Percentiles rank a stretch among this genome's conserved stretches.
These are phyloP conservation scores for Yarrowia deformans DNA, from an alignment of 805 yeast species.

Conservation along the genomic window DNA sequence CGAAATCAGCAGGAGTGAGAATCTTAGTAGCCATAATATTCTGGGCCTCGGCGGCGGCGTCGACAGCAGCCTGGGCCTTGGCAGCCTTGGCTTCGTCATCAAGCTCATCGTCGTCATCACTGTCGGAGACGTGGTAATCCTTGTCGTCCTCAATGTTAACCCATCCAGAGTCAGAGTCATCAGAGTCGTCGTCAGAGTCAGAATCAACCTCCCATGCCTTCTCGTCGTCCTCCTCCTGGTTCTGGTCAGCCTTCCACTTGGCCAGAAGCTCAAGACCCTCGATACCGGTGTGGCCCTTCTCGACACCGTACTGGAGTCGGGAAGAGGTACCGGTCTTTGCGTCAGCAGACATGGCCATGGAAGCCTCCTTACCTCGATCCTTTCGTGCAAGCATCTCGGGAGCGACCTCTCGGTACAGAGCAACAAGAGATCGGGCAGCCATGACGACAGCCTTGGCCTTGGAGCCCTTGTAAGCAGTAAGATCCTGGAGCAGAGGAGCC, in stretches of 20 bases:
- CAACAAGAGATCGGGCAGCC: conserved; percentile 89
- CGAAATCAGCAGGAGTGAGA: conserved; percentile 97
- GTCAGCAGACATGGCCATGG: conserved; percentile 71
- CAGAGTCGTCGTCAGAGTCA: conserved; percentile 55
- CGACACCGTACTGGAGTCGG: conserved; percentile 68
- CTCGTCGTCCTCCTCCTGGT: conserved; percentile 64
- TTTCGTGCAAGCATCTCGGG: conserved; percentile 92
- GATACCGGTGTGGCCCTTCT: conserved; percentile 70
- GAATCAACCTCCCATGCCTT: conserved; percentile 63
- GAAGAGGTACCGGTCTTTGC: conserved; percentile 45
- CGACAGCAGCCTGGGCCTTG: conserved; percentile 47
- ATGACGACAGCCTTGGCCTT: conserved; percentile 91
- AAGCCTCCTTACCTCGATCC: conserved; percentile 92
- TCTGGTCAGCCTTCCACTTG: conserved; percentile 75
- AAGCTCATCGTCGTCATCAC: conserved; percentile 54
- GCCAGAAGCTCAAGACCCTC: conserved; percentile 92
- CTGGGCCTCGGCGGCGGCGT: conserved; percentile 49
- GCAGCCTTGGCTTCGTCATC: conserved; percentile 45
- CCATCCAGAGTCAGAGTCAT: conserved; percentile 90
- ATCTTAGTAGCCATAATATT: conserved; percentile 75
- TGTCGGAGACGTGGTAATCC: conserved; percentile 65
- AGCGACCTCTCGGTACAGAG: conserved; percentile 90
- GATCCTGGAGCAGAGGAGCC: conserved; percentile 83
- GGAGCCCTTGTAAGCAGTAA: conserved; percentile 88
- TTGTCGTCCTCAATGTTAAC: conserved; percentile 82